Base-by-base conservation (phyloP, 192 early-diverging fungal species). In the Umbelopsis sp. region DNA sequence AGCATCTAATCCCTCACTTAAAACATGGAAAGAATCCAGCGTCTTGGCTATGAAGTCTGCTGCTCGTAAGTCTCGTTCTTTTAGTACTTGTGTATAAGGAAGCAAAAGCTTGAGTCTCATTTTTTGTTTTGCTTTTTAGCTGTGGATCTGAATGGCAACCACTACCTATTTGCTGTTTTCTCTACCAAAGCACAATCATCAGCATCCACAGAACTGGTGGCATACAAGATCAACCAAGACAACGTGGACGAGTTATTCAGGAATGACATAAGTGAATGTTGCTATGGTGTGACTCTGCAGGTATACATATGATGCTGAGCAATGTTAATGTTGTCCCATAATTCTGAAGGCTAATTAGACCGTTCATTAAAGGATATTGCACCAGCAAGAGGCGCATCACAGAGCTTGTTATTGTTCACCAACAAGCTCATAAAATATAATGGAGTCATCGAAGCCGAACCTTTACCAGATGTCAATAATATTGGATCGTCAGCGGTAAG, bases 91-190 rank as follows among this genome's bases (percentile, higher is more conserved):
- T 6, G 2, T n/a, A 49, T 2, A 49, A 6, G 0, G 26, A 29
- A 16, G 3, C 0, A 32, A 29, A 3, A n/a, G n/a, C n/a, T n/a
- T n/a, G 14, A 25, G 34, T 34, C 26, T 20, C 14, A 17, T 20
- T 4, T 62, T 26, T 5, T 59, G 20, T 17, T 3, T 17, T 44
- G 43, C 12, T 44, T 49, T 16, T 0, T 49, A 49, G 47, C 47
- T n/a, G 47, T 49, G 16, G 47, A 49, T 49, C 47, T 49, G 2
- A 49, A 49, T 5, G 47, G 47, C 16, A 16, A 17, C 17, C 47
- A 49, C 47, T 49, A 67, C 32, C 20, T 67, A 9, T 25, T 67
- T 16, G 66, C 45, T 38, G 66, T 32, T 45, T 67, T 67, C 66
- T 67, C 66, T 24, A 14, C 45, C 6, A 41, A 45, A 8, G 22